phyloP scores from a whole-genome alignment of 2,329 filamentous ascomycete genomes.

The Fulvia fulva region DNA sequence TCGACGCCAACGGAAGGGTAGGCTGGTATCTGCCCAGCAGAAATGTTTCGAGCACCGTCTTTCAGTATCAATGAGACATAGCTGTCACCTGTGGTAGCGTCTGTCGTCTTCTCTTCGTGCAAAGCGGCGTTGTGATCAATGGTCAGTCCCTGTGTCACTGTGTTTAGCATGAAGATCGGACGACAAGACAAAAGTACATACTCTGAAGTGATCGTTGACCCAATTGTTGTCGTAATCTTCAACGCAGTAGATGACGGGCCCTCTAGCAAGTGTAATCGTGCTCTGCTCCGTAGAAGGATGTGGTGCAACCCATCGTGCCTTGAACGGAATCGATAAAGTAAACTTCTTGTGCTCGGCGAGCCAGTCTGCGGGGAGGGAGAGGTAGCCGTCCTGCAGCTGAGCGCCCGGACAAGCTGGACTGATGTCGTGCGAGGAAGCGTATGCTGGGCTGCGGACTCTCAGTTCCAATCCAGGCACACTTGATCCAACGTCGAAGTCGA shows the following conservation, averaged over 20 bases:
- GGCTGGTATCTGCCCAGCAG: background rate
- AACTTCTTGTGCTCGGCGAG: slow-evolving; percentile 41
- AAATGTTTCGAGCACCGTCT: slow-evolving; percentile 15
- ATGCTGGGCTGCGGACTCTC: slow-evolving; percentile 53
- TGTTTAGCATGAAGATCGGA: background rate
- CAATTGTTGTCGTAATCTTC: slow-evolving; percentile 57
- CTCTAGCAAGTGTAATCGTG: slow-evolving; percentile 53
- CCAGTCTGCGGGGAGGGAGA: slow-evolving; percentile 44
- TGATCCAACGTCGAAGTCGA: slow-evolving; percentile 44
- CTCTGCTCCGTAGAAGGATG: slow-evolving; percentile 56
- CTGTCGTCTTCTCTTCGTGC: slow-evolving; percentile 19
- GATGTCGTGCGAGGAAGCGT: slow-evolving; percentile 41
- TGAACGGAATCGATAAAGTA: slow-evolving; percentile 44
- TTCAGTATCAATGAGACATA: slow-evolving; percentile 30
- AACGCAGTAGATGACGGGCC: slow-evolving; percentile 58
- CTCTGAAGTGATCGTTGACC: slow-evolving; percentile 55
- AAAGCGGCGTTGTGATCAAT: slow-evolving; percentile 12
- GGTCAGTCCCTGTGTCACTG: slow-evolving; percentile 1
- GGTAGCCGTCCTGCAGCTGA: slow-evolving; percentile 47
- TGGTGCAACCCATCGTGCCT: slow-evolving; percentile 48
- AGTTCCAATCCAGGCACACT: slow-evolving; percentile 37
- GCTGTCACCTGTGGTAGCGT: slow-evolving; percentile 24
- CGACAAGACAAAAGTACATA: slow-evolving; percentile 22
- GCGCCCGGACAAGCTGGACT: slow-evolving; percentile 34
- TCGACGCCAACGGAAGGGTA: slow-evolving; percentile 1